Evolutionary conservation across 2,329 filamentous ascomycete genomes (phyloP), one percentile per base, ranked within the genome.

Genomic region (Pleurostoma richardsiae): DNA sequence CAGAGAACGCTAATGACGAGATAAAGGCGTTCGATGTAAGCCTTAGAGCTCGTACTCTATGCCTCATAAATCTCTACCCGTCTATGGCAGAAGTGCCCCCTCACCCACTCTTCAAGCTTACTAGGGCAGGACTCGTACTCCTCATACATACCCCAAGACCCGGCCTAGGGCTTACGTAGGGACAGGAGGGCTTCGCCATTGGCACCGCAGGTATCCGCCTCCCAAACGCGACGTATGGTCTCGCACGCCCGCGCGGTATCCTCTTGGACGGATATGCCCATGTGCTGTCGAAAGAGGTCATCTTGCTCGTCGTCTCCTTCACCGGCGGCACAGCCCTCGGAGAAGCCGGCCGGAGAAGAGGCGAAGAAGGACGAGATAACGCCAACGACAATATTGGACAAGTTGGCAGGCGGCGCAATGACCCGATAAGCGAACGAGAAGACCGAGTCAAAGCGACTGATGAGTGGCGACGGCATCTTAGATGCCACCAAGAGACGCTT

Each of bases 361-460:
- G 49, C 29, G 54, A 55, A 28, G 26, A 50, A 2, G n/a, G 42
- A 47, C 4, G 42, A 42, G 1, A 50, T 10, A 19, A 49, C 42
- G 4, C 36, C 33, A 4, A 59, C 28, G 2, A 44, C 47, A 3
- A 50, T 51, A 3, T 48, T 41, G 11, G 1, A 36, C 7, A 36
- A 36, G 31, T 7, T n/a, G n/a, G n/a, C n/a, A 7, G 31, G n/a
- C 31, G 69, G 67, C 10, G 54, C 45, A 2, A 67, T 52, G 3
- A 49, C 60, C 7, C 54, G 57, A 19, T 59, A 54, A 8, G 68
- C 46, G 49, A 71, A 67, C 0, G 48, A 48, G 10, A 51, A 56
- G 4, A 70, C 11, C 7, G 48, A 45, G 42, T 59, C 54, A 55
- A 59, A 67, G 10, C 54, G 48, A 39, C 63, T 58, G 5, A 71